A percentile compares a stretch with the other conserved stretches of the same genome.
Conservation (phyloP, 805 yeast genomes). For the Metschnikowia peoriensis region DNA sequence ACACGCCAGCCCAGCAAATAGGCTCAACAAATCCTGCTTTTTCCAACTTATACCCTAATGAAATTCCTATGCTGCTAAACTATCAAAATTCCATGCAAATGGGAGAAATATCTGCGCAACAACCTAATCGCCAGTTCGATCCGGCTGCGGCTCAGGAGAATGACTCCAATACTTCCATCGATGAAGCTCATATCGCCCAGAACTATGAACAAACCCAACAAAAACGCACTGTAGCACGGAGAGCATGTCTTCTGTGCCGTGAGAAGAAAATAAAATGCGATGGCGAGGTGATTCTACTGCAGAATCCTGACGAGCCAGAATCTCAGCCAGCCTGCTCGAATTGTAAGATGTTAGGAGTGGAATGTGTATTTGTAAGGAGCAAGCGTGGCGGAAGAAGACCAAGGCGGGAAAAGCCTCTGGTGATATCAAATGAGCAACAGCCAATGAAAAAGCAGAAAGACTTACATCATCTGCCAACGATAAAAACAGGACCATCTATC, state of each 20-base stretch:
- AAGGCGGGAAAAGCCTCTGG: conserved; percentile 17
- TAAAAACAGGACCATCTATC: too few species aligned
- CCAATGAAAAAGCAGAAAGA: neutral
- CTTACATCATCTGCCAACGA: neutral
- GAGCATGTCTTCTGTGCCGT: conserved; percentile 64
- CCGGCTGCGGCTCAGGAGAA: neutral
- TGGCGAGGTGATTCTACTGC: conserved; percentile 40
- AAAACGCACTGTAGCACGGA: conserved; percentile 50
- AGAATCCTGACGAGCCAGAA: neutral
- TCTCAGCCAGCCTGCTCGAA: conserved; percentile 42
- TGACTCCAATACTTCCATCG: neutral
- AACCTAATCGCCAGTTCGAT: neutral
- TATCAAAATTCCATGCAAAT: neutral
- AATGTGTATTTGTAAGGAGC: conserved; percentile 56
- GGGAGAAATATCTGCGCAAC: neutral
- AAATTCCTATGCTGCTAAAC: neutral
- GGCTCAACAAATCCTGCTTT: neutral
- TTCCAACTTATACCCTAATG: neutral
- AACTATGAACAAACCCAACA: neutral
- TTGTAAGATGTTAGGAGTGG: conserved; percentile 43
- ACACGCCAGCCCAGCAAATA: neutral
- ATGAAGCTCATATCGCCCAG: neutral
- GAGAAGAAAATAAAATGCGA: conserved; percentile 67
- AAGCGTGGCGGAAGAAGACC: conserved; percentile 57
- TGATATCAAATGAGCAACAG: neutral